Evolutionary conservation across 805 yeast genomes (phyloP), one percentile per base, ranked within the genome.

Genomic region (Myxozyma nipponensis): DNA sequence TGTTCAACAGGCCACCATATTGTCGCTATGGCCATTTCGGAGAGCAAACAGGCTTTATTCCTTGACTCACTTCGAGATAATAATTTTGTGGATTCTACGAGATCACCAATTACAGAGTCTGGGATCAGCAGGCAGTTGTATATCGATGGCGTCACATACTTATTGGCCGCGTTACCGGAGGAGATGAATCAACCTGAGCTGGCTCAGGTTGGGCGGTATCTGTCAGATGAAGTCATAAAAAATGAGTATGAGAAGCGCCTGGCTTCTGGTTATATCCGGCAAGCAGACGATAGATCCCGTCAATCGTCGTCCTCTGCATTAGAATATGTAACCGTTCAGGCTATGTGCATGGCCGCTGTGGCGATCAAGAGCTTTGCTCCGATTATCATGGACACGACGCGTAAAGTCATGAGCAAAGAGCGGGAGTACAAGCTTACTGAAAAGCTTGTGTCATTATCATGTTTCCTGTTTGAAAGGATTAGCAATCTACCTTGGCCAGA

Each of bases 91-190:
- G n/a, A n/a, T n/a, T n/a, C n/a, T n/a, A n/a, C n/a, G n/a, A n/a
- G n/a, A n/a, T n/a, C n/a, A n/a, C n/a, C n/a, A n/a, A n/a, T n/a
- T n/a, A n/a, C n/a, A n/a, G n/a, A n/a, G n/a, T n/a, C n/a, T n/a
- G 32, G 13, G 32, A 28, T 50, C 7, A 40, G 52, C 22, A 21
- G 55, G n/a, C 54, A 50, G 42, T 45, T 53, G 3, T 50, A 46
- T 17, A 39, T 53, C 13, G 48, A 47, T 25, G 49, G 52, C 3
- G 19, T 53, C 21, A 47, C 45, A 3, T 46, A 46, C 35, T 44
- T 53, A 2, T 41, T 53, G 15, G 47, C 47, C 13, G 51, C 54
- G 9, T 42, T 53, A 10, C 57, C 57, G 3, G 47, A 25, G 3
- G 46, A 50, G 22, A 13, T 53, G 34, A 30, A 25, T 23, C 15